phyloP scores from a whole-genome alignment of 2,329 filamentous ascomycete species.

The Endothia cerciana region DNA sequence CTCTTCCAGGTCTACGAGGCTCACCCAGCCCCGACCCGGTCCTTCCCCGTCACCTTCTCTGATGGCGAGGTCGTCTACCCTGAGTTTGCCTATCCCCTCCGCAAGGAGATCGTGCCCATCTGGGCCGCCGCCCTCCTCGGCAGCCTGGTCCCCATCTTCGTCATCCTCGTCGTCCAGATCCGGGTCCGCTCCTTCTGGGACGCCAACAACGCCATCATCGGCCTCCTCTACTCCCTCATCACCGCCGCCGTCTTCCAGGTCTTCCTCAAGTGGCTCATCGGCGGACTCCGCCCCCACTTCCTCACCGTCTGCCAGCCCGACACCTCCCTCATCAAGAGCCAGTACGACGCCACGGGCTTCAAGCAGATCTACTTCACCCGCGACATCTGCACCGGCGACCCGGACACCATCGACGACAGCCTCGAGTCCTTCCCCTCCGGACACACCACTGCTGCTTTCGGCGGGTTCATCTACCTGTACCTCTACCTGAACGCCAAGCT shows the following conservation, averaged over 20 bases:
- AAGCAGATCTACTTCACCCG: conserved; percentile 68
- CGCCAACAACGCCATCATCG: conserved; percentile 71
- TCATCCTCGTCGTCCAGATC: conserved; percentile 69
- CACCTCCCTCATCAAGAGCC: conserved; percentile 46
- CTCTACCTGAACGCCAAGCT: conserved; percentile 80
- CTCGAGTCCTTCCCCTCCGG: conserved; percentile 75
- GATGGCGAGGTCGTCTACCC: conserved; percentile 72
- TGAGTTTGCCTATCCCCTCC: conserved; percentile 71
- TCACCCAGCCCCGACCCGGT: conserved; percentile 67
- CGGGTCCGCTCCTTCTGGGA: conserved; percentile 71
- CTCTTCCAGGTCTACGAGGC: conserved; percentile 61
- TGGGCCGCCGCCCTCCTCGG: conserved; percentile 71
- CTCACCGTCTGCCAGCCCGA: conserved; percentile 70
- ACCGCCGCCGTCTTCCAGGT: conserved; percentile 76
- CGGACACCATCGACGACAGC: conserved; percentile 66
- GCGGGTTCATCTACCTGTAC: conserved; percentile 70
- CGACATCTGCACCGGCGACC: conserved; percentile 70
- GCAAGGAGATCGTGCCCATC: conserved; percentile 72
- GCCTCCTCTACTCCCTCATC: conserved; percentile 72
- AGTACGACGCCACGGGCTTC: conserved; percentile 51
- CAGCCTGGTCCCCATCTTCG: conserved; percentile 64
- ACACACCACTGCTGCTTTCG: conserved; percentile 74
- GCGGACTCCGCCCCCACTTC: conserved; percentile 74
- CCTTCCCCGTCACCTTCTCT: conserved; percentile 68
- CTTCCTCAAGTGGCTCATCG: conserved; percentile 76